Percentiles rank a stretch among this genome's conserved stretches.
phyloP scores from a whole-genome alignment of 2,329 filamentous ascomycete species.

The Pseudogymnoascus sp. region DNA sequence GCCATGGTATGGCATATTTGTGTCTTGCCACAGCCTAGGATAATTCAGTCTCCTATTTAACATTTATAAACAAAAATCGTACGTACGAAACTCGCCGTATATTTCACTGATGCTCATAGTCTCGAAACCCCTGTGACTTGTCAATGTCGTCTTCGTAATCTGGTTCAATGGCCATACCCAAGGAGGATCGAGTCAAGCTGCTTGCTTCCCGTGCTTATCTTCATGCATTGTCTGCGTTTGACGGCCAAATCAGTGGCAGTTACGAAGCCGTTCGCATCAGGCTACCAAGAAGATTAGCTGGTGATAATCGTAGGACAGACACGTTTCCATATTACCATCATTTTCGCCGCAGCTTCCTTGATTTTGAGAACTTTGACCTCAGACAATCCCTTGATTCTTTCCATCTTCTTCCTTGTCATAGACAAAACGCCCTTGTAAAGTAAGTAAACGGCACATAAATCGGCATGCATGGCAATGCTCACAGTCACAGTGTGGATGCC shows the following conservation, averaged over 20 bases:
- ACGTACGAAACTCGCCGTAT: conserved; percentile 48
- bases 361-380: conserved; percentile 64
- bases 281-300: conserved; percentile 31
- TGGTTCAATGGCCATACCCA: conserved; percentile 36
- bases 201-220: conserved; percentile 62
- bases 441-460: neutral
- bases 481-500: conserved; percentile 57
- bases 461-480: conserved; percentile 19
- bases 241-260: conserved; percentile 57
- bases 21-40: conserved; percentile 54
- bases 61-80: neutral
- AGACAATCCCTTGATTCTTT: conserved; percentile 63
- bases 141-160: neutral
- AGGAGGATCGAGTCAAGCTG: conserved; percentile 56
- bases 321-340: conserved; percentile 22
- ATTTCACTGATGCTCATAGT: conserved; percentile 62
- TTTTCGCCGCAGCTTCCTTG: conserved; percentile 52
- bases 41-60: conserved; percentile 2
- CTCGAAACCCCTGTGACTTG: conserved; percentile 50
- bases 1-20: conserved; percentile 63
- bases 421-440: conserved; percentile 18
- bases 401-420: conserved; percentile 49
- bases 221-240: conserved; percentile 53
- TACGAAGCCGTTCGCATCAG: conserved; percentile 51
- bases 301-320: neutral